Base-by-base conservation (phyloP, 805 yeast genomes). In the Candida boleticola region DNA sequence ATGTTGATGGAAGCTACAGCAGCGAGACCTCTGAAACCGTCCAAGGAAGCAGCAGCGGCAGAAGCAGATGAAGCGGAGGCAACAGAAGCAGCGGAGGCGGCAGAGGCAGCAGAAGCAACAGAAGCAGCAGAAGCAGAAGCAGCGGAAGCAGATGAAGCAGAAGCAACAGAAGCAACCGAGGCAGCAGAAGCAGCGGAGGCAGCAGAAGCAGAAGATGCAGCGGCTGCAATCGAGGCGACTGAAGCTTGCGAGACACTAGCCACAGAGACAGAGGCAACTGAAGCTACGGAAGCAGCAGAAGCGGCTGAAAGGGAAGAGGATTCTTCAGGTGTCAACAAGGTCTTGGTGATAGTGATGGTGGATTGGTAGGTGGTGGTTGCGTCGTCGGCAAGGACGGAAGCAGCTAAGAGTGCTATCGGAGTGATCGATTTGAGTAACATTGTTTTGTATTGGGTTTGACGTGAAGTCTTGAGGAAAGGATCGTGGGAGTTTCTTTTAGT, bases 331-430 rank as follows among this genome's bases (percentile, higher is more conserved):
- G 77, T 61, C 53, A 71, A 64, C 35, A 72, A 39, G 22, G 80
- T 75, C 40, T 60, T 58, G 36, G 80, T 74, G 44, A 72, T 58
- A 19, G 79, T 74, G 44, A 75, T 51, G 22, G 79, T 75, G 41
- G 69, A 53, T 22, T 57, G 47, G 22, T 68, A 56, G 42, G 79
- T 73, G 36, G 76, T 69, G 23, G 71, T 69, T 14, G 48, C 44
- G 5, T 50, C 58, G 10, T 42, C 50, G 29, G 53, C 51, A 27
- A 39, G 40, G 38, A 34, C 50, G 16, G 42, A 14, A 21, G 41
- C 23, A 19, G 55, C 57, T 23, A 57, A 42, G 10, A 48, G 31
- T 33, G 47, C 40, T 17, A 53, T 43, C 34, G 53, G 45, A 23
- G 42, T 38, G 36, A 47, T 39, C 19, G 45, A 38, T 37, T 50